A percentile compares a stretch with the other conserved stretches of the same genome.
phyloP scores from a whole-genome alignment of 2,329 filamentous ascomycete species.

The Xylaria sp. region DNA sequence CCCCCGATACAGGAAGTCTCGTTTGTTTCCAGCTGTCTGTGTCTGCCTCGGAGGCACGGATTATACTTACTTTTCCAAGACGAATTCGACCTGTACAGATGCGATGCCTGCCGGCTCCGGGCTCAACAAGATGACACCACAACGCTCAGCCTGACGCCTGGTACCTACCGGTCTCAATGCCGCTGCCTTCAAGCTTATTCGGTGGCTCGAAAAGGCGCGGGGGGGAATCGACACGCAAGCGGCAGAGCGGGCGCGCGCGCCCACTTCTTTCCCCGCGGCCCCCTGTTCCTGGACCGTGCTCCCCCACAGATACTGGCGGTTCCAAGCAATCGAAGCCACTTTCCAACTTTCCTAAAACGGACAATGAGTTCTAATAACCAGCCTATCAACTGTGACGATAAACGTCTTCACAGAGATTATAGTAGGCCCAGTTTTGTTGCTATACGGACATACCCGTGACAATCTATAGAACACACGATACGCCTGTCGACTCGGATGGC shows the following conservation, averaged over 20 bases:
- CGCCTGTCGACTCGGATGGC: no score
- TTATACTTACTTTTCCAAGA: no score
- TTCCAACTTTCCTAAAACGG: not conserved
- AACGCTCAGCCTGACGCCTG: not conserved
- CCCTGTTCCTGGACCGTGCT: not conserved
- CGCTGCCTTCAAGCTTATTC: not conserved
- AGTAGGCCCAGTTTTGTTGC: not conserved
- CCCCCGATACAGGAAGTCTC: not conserved
- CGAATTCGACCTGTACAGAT: no score
- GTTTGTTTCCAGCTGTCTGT: no score
- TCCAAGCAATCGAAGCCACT: not conserved
- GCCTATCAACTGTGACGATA: not conserved
- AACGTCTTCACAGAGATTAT: not conserved
- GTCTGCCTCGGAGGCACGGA: no score
- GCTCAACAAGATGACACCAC: not conserved
- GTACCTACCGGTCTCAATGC: not conserved
- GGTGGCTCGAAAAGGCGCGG: not conserved
- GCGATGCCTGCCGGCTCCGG: not conserved
- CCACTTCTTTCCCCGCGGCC: not conserved
- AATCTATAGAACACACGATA: no score
- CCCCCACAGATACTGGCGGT: not conserved
- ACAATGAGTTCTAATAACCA: not conserved
- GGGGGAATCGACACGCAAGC: not conserved
- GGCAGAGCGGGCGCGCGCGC: not conserved
- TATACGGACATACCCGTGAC: no score